Base-by-base conservation (phyloP, 176 grass and related monocot species). In the Pharus latifolius region DNA sequence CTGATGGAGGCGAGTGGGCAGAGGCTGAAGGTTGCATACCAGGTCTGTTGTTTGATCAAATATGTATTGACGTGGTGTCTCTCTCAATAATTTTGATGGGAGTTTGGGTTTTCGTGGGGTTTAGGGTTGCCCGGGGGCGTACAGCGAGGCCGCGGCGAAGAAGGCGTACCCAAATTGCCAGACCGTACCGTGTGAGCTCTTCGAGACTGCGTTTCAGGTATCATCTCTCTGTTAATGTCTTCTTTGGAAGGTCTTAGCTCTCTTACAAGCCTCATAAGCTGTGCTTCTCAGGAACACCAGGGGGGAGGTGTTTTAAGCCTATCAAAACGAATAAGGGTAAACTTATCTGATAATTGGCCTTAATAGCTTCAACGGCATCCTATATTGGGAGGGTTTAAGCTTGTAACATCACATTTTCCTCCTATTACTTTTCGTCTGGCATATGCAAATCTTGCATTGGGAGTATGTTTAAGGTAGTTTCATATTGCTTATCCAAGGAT, bases 161-260 rank as follows among this genome's bases (percentile, higher is more conserved):
- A 96, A 90, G 65, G 87, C 91, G 12, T 96, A 96, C 56, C 84
- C 84, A 24, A 90, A 88, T 58, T 96, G 91, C 63, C 68, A 85
- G 28, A 78, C 87, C 44, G 84, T 96, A 75, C 91, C 87, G 25
- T 90, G 91, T 57, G 86, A 96, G 65, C 77, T 85, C 28, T 88
- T 96, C 38, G 87, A 96, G 30, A 96, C 74, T 31, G 81, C 84
- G 35, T 96, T 96, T 60, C 81, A 88, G 59, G 92, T 83, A 51
- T 48, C 38, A 40, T 41, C n/a, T 13, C 22, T 0, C 16, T 66
- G 24, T n/a, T 66, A 22, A 26, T 18, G 17, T 17, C 28, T 29
- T 16, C 16, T 44, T 47, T 47, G 12, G 15, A 17, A 23, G 20
- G 27, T 7, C 12, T 6, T 11, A 16, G 42, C 30, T 8, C 29